A percentile compares a stretch with the other conserved stretches of the same genome.
These are phyloP conservation scores for Penicillium antarcticum DNA, from an alignment of 495 filamentous ascomycete species.

Conservation along the genomic window DNA sequence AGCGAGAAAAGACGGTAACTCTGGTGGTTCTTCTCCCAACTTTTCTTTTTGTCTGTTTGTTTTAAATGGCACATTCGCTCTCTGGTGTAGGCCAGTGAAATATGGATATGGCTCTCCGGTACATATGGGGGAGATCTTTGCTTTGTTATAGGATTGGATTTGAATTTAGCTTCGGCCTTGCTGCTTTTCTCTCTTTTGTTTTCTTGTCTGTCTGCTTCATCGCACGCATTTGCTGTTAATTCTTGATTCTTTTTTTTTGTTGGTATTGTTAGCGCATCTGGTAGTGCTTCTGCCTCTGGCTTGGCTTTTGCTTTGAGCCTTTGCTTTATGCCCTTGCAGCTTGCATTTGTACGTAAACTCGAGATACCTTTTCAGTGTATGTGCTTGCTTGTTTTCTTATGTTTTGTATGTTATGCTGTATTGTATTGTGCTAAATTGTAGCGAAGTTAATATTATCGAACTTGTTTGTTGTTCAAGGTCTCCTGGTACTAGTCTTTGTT, in stretches of 20 bases:
- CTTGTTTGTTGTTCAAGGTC: no score
- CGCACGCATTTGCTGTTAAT: background rate
- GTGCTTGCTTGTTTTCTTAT: background rate
- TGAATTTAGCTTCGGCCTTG: background rate
- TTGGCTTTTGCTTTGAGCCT: background rate
- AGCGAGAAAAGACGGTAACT: background rate
- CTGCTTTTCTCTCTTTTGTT: background rate
- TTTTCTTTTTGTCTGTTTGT: conserved; percentile 3
- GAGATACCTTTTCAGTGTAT: conserved; percentile 13
- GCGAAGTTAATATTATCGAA: no score
- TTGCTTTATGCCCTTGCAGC: background rate
- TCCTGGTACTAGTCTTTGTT: no score
- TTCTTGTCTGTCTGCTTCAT: background rate
- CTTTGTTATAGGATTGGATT: background rate
- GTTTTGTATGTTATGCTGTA: background rate
- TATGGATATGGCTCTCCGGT: background rate
- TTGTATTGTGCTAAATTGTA: background rate
- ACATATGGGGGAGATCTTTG: conserved; percentile 16
- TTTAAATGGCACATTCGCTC: background rate
- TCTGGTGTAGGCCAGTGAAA: background rate
- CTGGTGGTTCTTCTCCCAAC: background rate
- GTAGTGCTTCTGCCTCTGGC: background rate
- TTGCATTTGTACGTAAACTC: conserved; percentile 6
- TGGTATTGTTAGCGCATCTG: conserved; percentile 4
- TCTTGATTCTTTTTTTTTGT: background rate